phyloP scores from a whole-genome alignment of 2,329 filamentous ascomycete species.

The Penicillium sp. region DNA sequence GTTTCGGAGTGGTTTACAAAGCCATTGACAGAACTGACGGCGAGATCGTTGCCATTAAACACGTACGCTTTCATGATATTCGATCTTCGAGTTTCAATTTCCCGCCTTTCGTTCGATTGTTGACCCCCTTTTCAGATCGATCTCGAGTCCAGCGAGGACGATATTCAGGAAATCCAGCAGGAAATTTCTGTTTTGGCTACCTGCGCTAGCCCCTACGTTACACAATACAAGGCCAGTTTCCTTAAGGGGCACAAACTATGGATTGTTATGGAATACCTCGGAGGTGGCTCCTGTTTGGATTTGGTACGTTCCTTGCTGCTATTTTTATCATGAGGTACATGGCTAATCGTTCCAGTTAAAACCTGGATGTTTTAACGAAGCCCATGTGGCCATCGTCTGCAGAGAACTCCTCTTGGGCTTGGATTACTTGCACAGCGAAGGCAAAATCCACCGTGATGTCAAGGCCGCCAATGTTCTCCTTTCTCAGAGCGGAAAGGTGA shows the following conservation, averaged over 20 bases:
- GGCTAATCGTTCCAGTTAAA: conserved; percentile 64
- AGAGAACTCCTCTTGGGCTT: conserved; percentile 85
- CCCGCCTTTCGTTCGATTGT: not conserved
- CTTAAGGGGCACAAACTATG: conserved; percentile 95
- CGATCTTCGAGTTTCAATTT: not conserved
- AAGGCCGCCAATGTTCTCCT: conserved; percentile 95
- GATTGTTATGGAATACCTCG: conserved; percentile 99
- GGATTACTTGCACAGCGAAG: conserved; percentile 89
- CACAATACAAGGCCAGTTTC: conserved; percentile 95
- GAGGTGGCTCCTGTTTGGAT: conserved; percentile 92
- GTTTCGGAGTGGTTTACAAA: conserved; percentile 96
- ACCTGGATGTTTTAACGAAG: conserved; percentile 83
- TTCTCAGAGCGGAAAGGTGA: conserved; percentile 86
- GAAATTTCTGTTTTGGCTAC: conserved; percentile 95
- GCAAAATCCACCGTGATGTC: conserved; percentile 95
- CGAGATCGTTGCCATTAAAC: conserved; percentile 94
- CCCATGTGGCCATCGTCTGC: conserved; percentile 90
- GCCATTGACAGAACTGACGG: conserved; percentile 88
- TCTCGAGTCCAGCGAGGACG: conserved; percentile 96
- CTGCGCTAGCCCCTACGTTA: conserved; percentile 90
- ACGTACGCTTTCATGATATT: conserved; percentile 59
- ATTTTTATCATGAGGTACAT: not conserved
- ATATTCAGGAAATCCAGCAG: conserved; percentile 96
- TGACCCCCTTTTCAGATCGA: conserved; percentile 68
- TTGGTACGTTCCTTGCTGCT: conserved; percentile 58